Conservation (phyloP, 108 stramenopile species). For the Pseudonitzschia multistriata region DNA sequence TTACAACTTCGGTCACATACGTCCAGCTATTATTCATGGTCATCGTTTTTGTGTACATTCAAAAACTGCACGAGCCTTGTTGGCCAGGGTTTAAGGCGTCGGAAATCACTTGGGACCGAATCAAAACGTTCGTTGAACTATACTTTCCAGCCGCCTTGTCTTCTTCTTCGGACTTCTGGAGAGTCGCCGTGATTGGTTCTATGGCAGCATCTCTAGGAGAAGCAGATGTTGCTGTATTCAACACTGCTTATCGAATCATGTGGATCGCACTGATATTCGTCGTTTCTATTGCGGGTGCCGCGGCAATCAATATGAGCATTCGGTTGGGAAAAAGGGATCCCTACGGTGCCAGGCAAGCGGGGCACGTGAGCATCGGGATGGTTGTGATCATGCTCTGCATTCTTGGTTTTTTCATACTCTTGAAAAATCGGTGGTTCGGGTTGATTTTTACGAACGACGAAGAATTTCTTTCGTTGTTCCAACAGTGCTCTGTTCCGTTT, state of each 20-base stretch:
- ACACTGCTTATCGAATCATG: constrained; percentile 81
- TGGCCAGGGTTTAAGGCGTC: constrained; percentile 47
- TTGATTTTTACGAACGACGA: constrained; percentile 71
- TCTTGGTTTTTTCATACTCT: constrained; percentile 43
- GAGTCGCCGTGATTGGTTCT: constrained; percentile 70
- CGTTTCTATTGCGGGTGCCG: constrained; percentile 55
- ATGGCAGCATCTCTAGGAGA: constrained; percentile 72
- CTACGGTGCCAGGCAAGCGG: constrained; percentile 61
- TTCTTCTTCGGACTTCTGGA: constrained; percentile 77
- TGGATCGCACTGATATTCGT: constrained; percentile 82
- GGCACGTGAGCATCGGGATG: constrained; percentile 49
- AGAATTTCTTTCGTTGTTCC: constrained; percentile 64
- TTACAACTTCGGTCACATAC: constrained; percentile 66
- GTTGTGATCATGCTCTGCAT: constrained; percentile 34
- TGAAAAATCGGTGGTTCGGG: constrained; percentile 54
- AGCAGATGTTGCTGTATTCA: constrained; percentile 76
- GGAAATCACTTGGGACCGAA: constrained; percentile 60
- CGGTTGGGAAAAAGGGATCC: constrained; percentile 53
- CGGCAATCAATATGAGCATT: constrained; percentile 47
- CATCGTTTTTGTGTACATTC: constrained; percentile 40
- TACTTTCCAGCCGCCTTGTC: constrained; percentile 78
- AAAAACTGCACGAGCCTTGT: constrained; percentile 44
- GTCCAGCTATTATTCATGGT: constrained; percentile 47
- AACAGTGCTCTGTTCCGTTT: constrained; percentile 57
- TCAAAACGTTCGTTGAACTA: constrained; percentile 54